phyloP scores from a whole-genome alignment of 2,329 filamentous ascomycete species.

The Alternaria alternata region DNA sequence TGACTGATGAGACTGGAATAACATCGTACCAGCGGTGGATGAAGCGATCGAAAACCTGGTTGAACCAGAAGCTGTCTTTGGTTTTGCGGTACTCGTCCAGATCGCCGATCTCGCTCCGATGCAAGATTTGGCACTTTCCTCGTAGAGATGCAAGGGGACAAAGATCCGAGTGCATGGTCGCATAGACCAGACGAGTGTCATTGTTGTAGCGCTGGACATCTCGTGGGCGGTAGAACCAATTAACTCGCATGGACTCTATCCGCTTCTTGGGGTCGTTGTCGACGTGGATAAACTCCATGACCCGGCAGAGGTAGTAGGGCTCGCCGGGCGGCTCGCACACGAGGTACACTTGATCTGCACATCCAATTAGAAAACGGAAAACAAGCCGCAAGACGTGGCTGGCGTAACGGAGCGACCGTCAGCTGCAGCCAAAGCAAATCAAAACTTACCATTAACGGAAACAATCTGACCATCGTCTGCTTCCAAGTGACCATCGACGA shows the following conservation, averaged over 20 bases:
- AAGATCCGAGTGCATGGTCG: conserved; percentile 98
- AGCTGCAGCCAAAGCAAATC: conserved; percentile 31
- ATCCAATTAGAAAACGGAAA: conserved; percentile 48
- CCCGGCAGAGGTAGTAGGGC: conserved; percentile 95
- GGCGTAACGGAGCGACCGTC: conserved; percentile 37
- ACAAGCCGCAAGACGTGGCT: conserved; percentile 39
- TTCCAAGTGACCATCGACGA: conserved; percentile 79
- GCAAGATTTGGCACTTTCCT: conserved; percentile 90
- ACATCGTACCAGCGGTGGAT: conserved; percentile 98
- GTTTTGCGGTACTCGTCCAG: conserved; percentile 84
- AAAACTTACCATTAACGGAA: conserved; percentile 77
- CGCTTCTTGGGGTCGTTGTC: conserved; percentile 73
- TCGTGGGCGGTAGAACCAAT: conserved; percentile 97
- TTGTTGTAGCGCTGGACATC: conserved; percentile 92
- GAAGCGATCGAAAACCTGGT: conserved; percentile 97
- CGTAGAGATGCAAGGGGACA: conserved; percentile 91
- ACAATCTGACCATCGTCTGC: conserved; percentile 91
- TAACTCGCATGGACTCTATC: conserved; percentile 88
- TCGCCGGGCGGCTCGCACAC: conserved; percentile 97
- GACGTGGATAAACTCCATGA: conserved; percentile 95
- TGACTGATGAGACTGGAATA: conserved; percentile 88
- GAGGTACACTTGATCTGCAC: conserved; percentile 85
- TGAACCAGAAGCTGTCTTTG: conserved; percentile 93
- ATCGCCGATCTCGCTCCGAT: conserved; percentile 84
- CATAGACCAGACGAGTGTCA: conserved; percentile 90